Evolutionary conservation across 371 early-diverging fungal genomes (phyloP), one percentile per base, ranked within the genome.

Genomic region (Dinochytrium kinnereticum): DNA sequence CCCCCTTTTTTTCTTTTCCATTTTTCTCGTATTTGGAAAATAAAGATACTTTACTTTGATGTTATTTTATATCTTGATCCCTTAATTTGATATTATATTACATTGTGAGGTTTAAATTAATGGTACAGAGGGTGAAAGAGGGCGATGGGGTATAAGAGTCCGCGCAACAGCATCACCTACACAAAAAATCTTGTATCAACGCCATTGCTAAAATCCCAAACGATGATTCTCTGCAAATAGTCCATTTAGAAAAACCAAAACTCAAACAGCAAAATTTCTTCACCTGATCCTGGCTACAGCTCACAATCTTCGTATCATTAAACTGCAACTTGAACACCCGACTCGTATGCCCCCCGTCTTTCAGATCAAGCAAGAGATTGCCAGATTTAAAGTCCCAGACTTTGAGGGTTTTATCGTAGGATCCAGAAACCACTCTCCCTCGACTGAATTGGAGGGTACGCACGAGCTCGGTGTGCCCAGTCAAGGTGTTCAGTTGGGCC

Each of bases 201-300:
- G 28, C 86, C 90, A 66, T 84, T 82, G 0, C 90, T 80, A 79
- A 91, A 94, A 76, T 94, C 93, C 88, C 91, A 93, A n/a, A 93
- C 87, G 59, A 91, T 82, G 64, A 94, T 92, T 73, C 88, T 87
- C 77, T 89, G 89, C 1, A 39, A 26, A 37, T 40, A 10, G 30
- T 34, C 34, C 34, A 57, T 30, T 49, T 31, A 70, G 7, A 5
- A 70, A 70, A 57, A 40, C n/a, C 53, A 5, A 21, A 39, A 13
- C n/a, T n/a, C n/a, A 61, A 68, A 37, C 30, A 34, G 26, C 37
- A 34, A 17, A 7, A 1, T 33, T 15, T 26, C n/a, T 73, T 30
- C 68, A 77, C 77, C 75, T 76, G 77, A 59, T 94, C 90, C 72
- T 95, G 94, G 19, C 93, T 90, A 72, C 94, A 93, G 44, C 92